phyloP scores from a whole-genome alignment of 164 flowering plant species.

The Berberis vulgaris region DNA sequence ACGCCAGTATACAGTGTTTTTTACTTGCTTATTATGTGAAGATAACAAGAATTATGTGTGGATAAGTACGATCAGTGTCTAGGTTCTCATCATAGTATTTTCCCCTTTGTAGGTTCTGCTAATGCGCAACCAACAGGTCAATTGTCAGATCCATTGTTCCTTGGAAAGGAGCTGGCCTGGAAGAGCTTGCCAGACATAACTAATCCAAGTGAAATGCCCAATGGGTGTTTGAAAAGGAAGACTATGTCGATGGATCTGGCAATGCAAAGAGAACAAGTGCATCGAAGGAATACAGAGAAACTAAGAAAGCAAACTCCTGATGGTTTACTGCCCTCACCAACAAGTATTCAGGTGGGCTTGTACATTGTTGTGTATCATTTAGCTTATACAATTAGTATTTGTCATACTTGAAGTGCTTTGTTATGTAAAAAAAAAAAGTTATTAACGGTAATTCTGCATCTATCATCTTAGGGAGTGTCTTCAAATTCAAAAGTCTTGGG shows the following conservation, averaged over 20 bases:
- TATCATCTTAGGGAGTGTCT: neutral
- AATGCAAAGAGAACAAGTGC: neutral
- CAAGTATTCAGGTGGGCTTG: neutral
- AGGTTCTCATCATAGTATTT: no score
- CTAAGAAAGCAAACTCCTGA: neutral
- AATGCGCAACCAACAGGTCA: neutral
- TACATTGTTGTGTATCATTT: neutral
- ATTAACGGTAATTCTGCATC: neutral
- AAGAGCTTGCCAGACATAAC: neutral
- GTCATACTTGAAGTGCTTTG: neutral
- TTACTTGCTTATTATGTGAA: no score
- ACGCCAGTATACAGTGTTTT: no score
- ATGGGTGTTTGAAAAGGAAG: neutral
- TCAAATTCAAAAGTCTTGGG: neutral
- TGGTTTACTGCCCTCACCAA: neutral
- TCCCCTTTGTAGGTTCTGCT: neutral
- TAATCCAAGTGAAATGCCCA: neutral
- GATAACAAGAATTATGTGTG: no score
- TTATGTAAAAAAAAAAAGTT: neutral
- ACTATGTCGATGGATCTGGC: neutral
- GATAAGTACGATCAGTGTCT: no score
- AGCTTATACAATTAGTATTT: neutral
- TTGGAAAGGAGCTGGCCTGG: neutral
- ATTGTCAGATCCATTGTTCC: neutral
- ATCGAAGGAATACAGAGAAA: neutral